Percentiles rank a stretch among this genome's conserved stretches.
Conservation (phyloP, 1,284 basidiomycete species). For the Cryptococcus sp. region DNA sequence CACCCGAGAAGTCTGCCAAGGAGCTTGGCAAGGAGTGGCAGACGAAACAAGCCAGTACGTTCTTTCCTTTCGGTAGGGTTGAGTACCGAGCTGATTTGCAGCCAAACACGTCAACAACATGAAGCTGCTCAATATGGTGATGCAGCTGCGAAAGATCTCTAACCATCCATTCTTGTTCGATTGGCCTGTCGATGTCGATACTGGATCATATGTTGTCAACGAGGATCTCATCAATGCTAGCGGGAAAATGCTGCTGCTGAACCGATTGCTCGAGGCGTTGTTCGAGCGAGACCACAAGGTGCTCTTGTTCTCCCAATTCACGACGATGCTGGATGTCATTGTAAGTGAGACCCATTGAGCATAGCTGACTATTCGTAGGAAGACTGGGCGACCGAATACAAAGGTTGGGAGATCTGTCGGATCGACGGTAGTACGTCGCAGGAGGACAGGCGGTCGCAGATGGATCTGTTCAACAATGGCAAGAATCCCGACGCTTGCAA, state of each 20-base stretch:
- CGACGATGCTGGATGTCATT: constrained; percentile 91
- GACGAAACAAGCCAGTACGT: constrained; percentile 58
- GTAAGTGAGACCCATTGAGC: constrained; percentile 46
- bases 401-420: constrained; percentile 74
- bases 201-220: constrained; percentile 58
- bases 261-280: constrained; percentile 78
- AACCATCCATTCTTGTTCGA: constrained; percentile 91
- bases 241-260: constrained; percentile 95
- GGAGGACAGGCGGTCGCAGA: constrained; percentile 72
- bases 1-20: constrained; percentile 49
- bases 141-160: constrained; percentile 89
- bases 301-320: constrained; percentile 88
- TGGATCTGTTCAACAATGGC: constrained; percentile 76
- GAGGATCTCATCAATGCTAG: constrained; percentile 76
- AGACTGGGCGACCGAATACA: constrained; percentile 80
- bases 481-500: constrained; percentile 62
- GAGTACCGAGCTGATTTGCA: too few relatives aligned
- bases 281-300: constrained; percentile 82
- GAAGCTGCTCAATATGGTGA: constrained; percentile 85
- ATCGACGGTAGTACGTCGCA: constrained; percentile 83
- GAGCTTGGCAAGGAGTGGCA: constrained; percentile 56
- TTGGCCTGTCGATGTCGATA: constrained; percentile 68
- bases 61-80: too few relatives aligned
- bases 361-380: constrained; percentile 39
- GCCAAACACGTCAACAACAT: constrained; percentile 83